These are phyloP conservation scores for Helminthosporium solani DNA, from an alignment of 2,329 filamentous ascomycete species.

Conservation along the genomic window DNA sequence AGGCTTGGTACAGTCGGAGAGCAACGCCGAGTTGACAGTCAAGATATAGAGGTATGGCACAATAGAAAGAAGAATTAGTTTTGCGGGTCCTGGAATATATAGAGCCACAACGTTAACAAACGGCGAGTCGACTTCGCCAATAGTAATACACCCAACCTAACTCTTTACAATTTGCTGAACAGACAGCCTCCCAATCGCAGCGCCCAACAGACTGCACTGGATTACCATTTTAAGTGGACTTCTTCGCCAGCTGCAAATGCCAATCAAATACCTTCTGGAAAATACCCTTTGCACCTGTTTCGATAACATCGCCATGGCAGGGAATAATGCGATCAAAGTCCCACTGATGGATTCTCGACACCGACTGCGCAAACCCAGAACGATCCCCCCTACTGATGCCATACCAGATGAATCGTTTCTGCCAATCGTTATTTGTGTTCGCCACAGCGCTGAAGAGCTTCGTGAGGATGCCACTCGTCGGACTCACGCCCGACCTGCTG, in stretches of 20 bases:
- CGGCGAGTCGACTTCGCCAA: background rate
- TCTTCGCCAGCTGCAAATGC: slow-evolving; percentile 61
- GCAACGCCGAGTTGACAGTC: no score
- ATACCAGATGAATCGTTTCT: slow-evolving; percentile 85
- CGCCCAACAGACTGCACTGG: no score
- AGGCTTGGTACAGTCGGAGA: no score
- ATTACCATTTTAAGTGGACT: slow-evolving; percentile 7
- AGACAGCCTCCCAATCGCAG: no score
- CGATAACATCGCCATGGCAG: slow-evolving; percentile 90
- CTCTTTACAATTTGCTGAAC: no score
- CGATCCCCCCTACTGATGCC: slow-evolving; percentile 62
- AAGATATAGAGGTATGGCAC: no score
- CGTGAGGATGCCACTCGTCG: slow-evolving; percentile 60
- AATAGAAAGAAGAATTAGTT: background rate
- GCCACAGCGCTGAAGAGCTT: slow-evolving; percentile 60
- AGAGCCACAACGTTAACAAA: background rate
- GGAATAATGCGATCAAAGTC: slow-evolving; percentile 83
- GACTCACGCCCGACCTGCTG: slow-evolving; percentile 54
- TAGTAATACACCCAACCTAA: background rate
- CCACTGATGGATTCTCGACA: slow-evolving; percentile 72
- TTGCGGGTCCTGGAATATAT: background rate
- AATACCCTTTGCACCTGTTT: slow-evolving; percentile 69
- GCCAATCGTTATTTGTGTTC: slow-evolving; percentile 66
- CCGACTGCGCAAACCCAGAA: slow-evolving; percentile 66
- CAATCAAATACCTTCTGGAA: slow-evolving; percentile 80